Conservation (phyloP, 1,284 basidiomycete species). For the Trichosporon ovoides region DNA sequence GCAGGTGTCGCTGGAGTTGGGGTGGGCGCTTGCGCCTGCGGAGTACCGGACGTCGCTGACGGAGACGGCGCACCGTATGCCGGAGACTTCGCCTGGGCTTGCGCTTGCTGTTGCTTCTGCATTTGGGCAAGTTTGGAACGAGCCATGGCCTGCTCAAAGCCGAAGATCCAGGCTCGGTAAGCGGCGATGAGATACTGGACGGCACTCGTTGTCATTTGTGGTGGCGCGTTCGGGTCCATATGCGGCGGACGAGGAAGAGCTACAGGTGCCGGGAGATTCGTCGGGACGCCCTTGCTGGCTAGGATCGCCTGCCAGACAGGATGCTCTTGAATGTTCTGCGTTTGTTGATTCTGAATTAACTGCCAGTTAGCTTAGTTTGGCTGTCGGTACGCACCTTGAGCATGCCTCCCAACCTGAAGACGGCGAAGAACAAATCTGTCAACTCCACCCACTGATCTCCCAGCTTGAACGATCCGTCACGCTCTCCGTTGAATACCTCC, state of each 20-base stretch:
- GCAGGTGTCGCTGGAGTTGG: background rate
- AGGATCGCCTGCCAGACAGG: conserved; percentile 30
- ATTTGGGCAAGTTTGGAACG: conserved; percentile 17
- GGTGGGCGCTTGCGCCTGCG: background rate
- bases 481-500: conserved; percentile 38
- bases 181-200: conserved; percentile 34
- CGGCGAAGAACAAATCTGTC: conserved; percentile 35
- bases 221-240: conserved; percentile 20
- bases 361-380: conserved; percentile 5
- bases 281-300: conserved; percentile 24
- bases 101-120: conserved; percentile 15
- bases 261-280: conserved; percentile 31
- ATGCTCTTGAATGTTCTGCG: conserved; percentile 23
- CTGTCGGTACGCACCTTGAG: conserved; percentile 12
- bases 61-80: background rate
- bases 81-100: background rate
- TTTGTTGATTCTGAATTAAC: conserved; percentile 12
- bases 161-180: conserved; percentile 37
- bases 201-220: conserved; percentile 28
- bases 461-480: conserved; percentile 33
- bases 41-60: background rate
- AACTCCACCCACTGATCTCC: conserved; percentile 37
- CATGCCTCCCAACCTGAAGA: conserved; percentile 33
- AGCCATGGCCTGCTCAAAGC: conserved; percentile 39
- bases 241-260: conserved; percentile 23